Conservation (phyloP, 768 basidiomycete species). For the Suillus spraguei region DNA sequence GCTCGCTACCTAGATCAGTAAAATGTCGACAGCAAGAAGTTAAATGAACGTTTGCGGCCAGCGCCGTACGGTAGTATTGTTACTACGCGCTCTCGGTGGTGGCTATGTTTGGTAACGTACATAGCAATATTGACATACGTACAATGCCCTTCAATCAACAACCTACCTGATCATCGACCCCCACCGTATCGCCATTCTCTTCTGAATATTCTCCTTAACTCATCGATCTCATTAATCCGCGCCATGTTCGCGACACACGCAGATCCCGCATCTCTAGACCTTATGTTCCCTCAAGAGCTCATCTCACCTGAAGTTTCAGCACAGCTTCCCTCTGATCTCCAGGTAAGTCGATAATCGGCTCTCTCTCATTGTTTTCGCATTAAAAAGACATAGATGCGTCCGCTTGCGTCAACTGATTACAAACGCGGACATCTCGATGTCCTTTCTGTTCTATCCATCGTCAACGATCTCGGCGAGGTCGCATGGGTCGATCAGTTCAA, state of each 20-base stretch:
- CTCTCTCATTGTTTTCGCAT: background rate
- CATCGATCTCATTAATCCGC: background rate
- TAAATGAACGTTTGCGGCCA: too few relatives aligned
- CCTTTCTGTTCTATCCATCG: constrained; percentile 70
- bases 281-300: constrained; percentile 73
- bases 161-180: background rate
- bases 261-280: constrained; percentile 64
- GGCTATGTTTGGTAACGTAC: constrained; percentile 2
- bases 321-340: constrained; percentile 64
- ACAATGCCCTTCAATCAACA: constrained; percentile 14
- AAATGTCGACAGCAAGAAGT: too few relatives aligned
- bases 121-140: background rate
- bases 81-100: too few relatives aligned
- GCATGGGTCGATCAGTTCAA: constrained; percentile 76
- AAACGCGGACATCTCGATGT: constrained; percentile 80
- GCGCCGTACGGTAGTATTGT: too few relatives aligned
- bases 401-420: constrained; percentile 85
- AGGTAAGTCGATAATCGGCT: constrained; percentile 48
- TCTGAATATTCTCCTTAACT: constrained; percentile 10
- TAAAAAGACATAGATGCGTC: constrained; percentile 70
- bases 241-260: constrained; percentile 40
- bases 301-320: constrained; percentile 66
- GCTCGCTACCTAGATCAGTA: too few relatives aligned
- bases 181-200: constrained; percentile 13
- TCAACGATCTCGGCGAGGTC: constrained; percentile 63